Evolutionary conservation across 768 basidiomycete species (phyloP), one percentile per base, ranked within the genome.

Genomic region (Boletellus emodensis): DNA sequence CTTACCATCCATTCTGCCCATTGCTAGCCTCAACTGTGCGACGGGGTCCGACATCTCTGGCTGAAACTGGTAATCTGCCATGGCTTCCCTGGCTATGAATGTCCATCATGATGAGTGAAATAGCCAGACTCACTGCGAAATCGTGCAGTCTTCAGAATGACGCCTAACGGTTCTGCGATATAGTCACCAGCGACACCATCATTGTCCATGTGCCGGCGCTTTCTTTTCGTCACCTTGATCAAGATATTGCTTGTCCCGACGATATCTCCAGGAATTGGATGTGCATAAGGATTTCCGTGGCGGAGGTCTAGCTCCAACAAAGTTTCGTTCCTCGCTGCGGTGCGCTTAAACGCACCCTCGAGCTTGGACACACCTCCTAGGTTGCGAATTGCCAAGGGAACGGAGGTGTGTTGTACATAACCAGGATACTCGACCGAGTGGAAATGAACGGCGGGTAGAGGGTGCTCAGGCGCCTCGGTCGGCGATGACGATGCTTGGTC

Each of bases 21-120:
- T 85, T 0, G 90, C 80, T 12, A 75, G 58, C 4, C 90, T 83
- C 47, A 98, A 69, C 50, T 81, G 72, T 2, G 83, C 67, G 4
- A 91, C 71, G 3, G 86, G 83, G 60, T 95, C 92, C 13, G 80
- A 66, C 64, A 75, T 71, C 49, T 87, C 75, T 1, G 91, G 91
- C 53, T 84, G 79, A 67, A 84, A 96, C 67, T 96, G 94, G 64
- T 83, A 96, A 66, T 98, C 95, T 35, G 85, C 90, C 89, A 97
- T 92, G 50, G 84, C 95, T 97, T 50, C 30, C 48, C 32, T 47
- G 18, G n/a, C 26, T 30, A 43, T 61, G 40, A 51, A 44, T 6
- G 32, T n/a, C 14, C 11, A 10, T n/a, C 34, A 30, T n/a, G 7
- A 38, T 8, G 18, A 20, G 12, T 7, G 6, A 18, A 48, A 39